Conservation (phyloP, 2,329 filamentous ascomycete genomes). For the Immersiporthe knoxdaviesiana region DNA sequence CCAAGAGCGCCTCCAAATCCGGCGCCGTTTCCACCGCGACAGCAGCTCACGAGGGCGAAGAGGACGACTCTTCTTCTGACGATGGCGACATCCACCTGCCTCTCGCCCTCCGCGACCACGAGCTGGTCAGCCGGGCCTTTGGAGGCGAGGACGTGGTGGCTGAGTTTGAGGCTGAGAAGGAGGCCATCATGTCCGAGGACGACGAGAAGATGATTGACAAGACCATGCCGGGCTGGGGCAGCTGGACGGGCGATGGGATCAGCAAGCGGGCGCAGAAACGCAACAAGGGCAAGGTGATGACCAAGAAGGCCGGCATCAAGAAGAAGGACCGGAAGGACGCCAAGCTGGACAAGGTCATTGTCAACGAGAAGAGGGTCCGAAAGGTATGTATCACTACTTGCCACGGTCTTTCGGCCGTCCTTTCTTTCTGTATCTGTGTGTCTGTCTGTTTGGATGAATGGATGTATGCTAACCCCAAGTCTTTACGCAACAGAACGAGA, state of each 20-base stretch:
- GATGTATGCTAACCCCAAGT: constrained; percentile 1
- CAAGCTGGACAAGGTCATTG: constrained; percentile 82
- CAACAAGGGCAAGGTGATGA: constrained; percentile 66
- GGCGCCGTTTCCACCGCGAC: constrained; percentile 26
- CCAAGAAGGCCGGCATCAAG: constrained; percentile 70
- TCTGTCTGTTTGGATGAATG: too few species aligned
- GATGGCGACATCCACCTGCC: constrained; percentile 58
- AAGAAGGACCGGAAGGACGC: constrained; percentile 78
- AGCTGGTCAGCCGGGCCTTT: constrained; percentile 81
- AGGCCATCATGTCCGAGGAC: constrained; percentile 70
- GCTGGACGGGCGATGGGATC: constrained; percentile 85
- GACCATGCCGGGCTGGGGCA: constrained; percentile 92
- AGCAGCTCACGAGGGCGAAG: constrained; percentile 32
- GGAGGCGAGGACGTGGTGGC: constrained; percentile 83
- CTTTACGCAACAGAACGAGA: constrained; percentile 68
- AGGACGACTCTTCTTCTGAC: constrained; percentile 42
- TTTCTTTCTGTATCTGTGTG: too few species aligned
- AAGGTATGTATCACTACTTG: constrained; percentile 70
- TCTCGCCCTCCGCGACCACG: constrained; percentile 62
- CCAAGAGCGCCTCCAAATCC: constrained; percentile 30
- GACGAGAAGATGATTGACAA: constrained; percentile 82
- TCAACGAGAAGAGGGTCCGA: constrained; percentile 87
- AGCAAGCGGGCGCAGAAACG: constrained; percentile 69
- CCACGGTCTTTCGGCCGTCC: too few species aligned
- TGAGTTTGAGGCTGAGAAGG: constrained; percentile 83